Percentiles rank a stretch among this genome's conserved stretches.
phyloP scores from a whole-genome alignment of 768 basidiomycete genomes.

The Mycena belliarum region DNA sequence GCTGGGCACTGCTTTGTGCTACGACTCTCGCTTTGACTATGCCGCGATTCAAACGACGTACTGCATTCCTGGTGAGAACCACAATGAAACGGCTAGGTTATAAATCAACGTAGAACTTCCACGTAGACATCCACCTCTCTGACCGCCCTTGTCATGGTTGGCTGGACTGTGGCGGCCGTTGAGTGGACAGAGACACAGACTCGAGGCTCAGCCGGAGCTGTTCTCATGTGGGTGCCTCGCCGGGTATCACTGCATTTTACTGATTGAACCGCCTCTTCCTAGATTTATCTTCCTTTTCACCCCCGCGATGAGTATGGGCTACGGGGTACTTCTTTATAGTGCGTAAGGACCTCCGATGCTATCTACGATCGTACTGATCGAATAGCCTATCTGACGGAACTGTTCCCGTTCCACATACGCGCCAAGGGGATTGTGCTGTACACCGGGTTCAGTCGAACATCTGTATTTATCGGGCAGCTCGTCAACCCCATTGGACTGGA shows the following conservation, averaged over 20 bases:
- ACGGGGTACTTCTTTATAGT: conserved; percentile 3
- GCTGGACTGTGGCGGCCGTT: conserved; percentile 1
- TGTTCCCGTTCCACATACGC: background rate
- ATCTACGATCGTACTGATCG: background rate
- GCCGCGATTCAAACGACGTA: conserved; percentile 8
- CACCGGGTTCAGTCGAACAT: background rate
- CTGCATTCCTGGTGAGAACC: background rate
- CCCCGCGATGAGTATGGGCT: background rate
- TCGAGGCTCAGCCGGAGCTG: background rate
- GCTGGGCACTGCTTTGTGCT: conserved; percentile 3
- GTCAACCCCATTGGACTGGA: conserved; percentile 7
- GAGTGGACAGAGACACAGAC: background rate
- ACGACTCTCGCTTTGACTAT: background rate
- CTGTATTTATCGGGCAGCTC: conserved; percentile 1
- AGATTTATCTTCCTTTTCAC: conserved; percentile 9
- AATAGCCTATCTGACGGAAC: background rate
- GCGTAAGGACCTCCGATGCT: background rate
- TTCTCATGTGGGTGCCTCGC: background rate
- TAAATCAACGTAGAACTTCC: background rate
- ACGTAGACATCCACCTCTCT: background rate
- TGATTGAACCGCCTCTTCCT: background rate
- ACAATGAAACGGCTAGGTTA: too few species aligned
- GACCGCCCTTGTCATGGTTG: background rate
- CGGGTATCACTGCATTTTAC: background rate
- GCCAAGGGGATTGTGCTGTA: background rate